Evolutionary conservation across 352 stramenopile species (phyloP).

Genomic region (Pythium periplocum): DNA sequence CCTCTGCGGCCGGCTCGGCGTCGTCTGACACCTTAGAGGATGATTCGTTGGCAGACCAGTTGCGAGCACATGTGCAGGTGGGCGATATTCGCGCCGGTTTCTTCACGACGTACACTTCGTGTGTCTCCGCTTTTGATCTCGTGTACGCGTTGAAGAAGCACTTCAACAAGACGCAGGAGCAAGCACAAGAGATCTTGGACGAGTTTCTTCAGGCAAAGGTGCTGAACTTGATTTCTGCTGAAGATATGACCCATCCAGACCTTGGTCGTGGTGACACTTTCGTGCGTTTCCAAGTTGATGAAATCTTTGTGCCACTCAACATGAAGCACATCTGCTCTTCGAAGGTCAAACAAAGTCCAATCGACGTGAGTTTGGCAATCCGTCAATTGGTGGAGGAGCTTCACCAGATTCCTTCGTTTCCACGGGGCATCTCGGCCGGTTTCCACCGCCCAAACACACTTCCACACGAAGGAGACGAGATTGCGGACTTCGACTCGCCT

Average conservation of each 20-base stretch:
- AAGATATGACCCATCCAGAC: constrained; percentile 40
- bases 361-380: constrained; percentile 68
- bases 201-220: constrained; percentile 37
- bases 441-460: constrained; percentile 34
- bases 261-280: constrained; percentile 47
- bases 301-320: constrained; percentile 76
- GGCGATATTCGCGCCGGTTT: constrained; percentile 58
- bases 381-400: constrained; percentile 65
- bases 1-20: constrained; percentile 23
- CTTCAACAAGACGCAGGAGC: constrained; percentile 43
- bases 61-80: constrained; percentile 51
- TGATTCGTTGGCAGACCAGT: constrained; percentile 44
- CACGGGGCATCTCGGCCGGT: constrained; percentile 61
- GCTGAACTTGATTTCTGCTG: constrained; percentile 52
- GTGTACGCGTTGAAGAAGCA: constrained; percentile 46
- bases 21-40: constrained; percentile 43
- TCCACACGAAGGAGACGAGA: constrained; percentile 10
- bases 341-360: constrained; percentile 34
- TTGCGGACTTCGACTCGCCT: constrained; percentile 47
- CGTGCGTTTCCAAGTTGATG: constrained; percentile 81
- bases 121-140: constrained; percentile 46
- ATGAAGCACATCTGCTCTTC: constrained; percentile 69
- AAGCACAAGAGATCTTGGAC: constrained; percentile 36
- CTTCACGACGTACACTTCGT: constrained; percentile 68
- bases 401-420: constrained; percentile 60